Percentiles rank a stretch among this genome's conserved stretches.
These are phyloP conservation scores for Babesia caballi DNA, from an alignment of 169 alveolate species.

Conservation along the genomic window DNA sequence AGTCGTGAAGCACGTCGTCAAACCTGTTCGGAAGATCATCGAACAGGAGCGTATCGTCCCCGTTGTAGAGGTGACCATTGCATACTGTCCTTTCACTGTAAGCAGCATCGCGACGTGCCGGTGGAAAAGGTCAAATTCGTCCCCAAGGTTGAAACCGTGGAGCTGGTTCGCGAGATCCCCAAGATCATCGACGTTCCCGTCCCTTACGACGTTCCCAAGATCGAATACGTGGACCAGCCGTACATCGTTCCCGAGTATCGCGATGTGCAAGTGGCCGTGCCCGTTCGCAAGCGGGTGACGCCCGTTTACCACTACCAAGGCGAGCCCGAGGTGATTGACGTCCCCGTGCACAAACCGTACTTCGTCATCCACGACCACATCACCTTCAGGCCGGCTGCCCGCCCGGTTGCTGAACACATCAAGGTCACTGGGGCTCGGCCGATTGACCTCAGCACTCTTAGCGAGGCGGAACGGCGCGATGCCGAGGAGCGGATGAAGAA, in stretches of 20 bases:
- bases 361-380: conserved; percentile 74
- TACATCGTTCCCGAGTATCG: conserved; percentile 66
- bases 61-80: conserved; percentile 37
- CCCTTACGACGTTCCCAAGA: conserved; percentile 71
- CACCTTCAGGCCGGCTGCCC: conserved; percentile 40
- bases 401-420: conserved; percentile 12
- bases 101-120: conserved; percentile 74
- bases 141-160: conserved; percentile 73
- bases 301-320: conserved; percentile 69
- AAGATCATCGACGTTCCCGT: conserved; percentile 75
- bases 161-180: conserved; percentile 68
- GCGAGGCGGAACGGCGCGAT: conserved; percentile 14
- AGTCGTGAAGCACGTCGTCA: conserved; percentile 70
- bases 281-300: conserved; percentile 69
- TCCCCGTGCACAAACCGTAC: conserved; percentile 76
- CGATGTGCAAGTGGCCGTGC: conserved; percentile 77
- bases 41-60: conserved; percentile 75
- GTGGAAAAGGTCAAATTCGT: conserved; percentile 74
- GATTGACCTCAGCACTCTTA: conserved; percentile 29
- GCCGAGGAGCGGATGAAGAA: conserved; percentile 35
- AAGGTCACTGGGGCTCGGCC: conserved; percentile 44
- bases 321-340: conserved; percentile 68
- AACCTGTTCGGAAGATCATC: conserved; percentile 72
- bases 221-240: conserved; percentile 72
- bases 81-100: not conserved